A percentile compares a stretch with the other conserved stretches of the same genome.
Evolutionary conservation across 202 grass and related monocot genomes (phyloP).

Genomic region (Hordeum pubiflorum): DNA sequence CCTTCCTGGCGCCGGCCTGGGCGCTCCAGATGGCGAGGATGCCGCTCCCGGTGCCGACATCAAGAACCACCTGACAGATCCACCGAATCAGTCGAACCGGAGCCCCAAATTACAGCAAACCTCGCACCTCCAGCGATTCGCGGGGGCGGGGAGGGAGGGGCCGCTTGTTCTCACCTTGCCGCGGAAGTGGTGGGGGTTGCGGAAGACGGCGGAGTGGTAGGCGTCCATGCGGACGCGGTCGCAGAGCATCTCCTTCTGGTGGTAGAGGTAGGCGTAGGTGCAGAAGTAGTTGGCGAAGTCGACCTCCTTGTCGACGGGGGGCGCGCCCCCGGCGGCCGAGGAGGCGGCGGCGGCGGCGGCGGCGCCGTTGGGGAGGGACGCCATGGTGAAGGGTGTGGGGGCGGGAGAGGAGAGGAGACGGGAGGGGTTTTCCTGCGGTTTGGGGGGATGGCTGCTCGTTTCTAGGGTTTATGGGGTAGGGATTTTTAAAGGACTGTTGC

Average conservation of each 20-base stretch:
- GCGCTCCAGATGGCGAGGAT: conserved; percentile 97
- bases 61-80: conserved; percentile 64
- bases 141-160: not conserved
- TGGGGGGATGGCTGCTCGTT: not conserved
- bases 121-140: not conserved
- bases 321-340: not conserved
- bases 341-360: not conserved
- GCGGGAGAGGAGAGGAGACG: not conserved
- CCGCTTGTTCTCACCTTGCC: conserved; percentile 43
- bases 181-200: conserved; percentile 76
- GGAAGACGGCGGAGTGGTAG: conserved; percentile 81
- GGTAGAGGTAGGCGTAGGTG: conserved; percentile 86
- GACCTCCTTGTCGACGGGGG: conserved; percentile 72
- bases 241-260: conserved; percentile 99
- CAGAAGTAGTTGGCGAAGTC: conserved; percentile 99
- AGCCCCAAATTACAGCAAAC: not conserved
- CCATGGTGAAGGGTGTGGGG: conserved; percentile 31
- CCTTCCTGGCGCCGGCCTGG: conserved; percentile 85
- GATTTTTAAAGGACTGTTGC: not conserved
- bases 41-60: conserved; percentile 92
- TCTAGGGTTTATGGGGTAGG: conserved; percentile 45
- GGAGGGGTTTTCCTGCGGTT: not conserved
- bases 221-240: conserved; percentile 94
- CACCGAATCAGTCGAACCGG: conserved; percentile 9
- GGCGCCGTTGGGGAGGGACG: conserved; percentile 37